These are phyloP conservation scores for Camelina sativa DNA, from an alignment of 345 rosid genomes.

Conservation along the genomic window DNA sequence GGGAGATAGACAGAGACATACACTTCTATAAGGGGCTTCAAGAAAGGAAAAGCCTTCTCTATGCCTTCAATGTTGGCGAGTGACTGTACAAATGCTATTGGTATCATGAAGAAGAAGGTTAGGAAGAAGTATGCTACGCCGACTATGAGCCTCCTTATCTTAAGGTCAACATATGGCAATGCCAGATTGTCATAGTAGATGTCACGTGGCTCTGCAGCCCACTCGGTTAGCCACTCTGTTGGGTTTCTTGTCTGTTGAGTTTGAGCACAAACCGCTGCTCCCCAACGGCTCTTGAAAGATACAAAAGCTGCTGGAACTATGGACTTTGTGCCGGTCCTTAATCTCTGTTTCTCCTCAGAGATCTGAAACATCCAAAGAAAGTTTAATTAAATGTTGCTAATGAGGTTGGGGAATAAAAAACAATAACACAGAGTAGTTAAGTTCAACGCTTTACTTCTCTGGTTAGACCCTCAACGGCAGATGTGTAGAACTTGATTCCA, in stretches of 20 bases:
- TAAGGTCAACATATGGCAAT: constrained; percentile 81
- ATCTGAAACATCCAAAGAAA: constrained; percentile 56
- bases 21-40: constrained; percentile 79
- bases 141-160: constrained; percentile 70
- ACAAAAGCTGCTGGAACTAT: constrained; percentile 89
- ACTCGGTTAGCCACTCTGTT: constrained; percentile 85
- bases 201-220: constrained; percentile 97
- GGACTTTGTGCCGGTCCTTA: constrained; percentile 54
- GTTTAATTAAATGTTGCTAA: background rate
- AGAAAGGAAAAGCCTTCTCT: constrained; percentile 86
- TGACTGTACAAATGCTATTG: constrained; percentile 89
- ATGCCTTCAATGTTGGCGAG: constrained; percentile 93
- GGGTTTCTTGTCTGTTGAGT: constrained; percentile 93
- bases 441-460: constrained; percentile 53
- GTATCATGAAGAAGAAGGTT: constrained; percentile 97
- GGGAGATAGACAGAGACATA: constrained; percentile 38
- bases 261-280: constrained; percentile 94
- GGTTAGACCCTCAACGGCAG: constrained; percentile 61
- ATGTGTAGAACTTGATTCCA: constrained; percentile 72
- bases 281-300: constrained; percentile 91
- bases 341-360: constrained; percentile 60
- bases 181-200: constrained; percentile 84
- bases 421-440: background rate
- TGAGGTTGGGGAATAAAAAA: constrained; percentile 16
- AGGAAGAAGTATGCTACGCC: constrained; percentile 84